Conservation (phyloP, 305 asterid genomes). For the Salvia sclarea region DNA sequence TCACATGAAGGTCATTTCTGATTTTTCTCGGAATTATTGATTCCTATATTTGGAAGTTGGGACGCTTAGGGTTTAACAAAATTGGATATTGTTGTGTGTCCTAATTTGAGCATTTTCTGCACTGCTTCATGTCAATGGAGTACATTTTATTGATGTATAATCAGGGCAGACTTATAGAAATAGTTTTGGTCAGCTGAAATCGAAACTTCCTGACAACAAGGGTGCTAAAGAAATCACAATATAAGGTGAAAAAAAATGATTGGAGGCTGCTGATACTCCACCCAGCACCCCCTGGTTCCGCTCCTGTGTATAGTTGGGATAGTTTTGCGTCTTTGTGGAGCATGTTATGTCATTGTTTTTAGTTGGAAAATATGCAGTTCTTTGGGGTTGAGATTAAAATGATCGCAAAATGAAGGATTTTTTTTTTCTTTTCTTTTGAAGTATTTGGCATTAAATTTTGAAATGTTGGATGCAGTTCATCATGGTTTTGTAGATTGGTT, state of each 20-base stretch:
- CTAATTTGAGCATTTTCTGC: constrained; percentile 14
- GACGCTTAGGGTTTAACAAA: background rate
- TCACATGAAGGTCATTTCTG: constrained; percentile 61
- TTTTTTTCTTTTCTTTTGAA: constrained; percentile 7
- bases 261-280: no score
- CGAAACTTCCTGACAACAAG: no score
- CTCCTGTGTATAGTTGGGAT: background rate
- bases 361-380: background rate
- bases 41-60: constrained; percentile 1
- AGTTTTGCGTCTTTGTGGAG: constrained; percentile 15
- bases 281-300: no score
- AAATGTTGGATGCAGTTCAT: background rate
- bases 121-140: background rate
- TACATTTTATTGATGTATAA: background rate
- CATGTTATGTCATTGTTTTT: background rate
- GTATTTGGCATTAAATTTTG: constrained; percentile 9
- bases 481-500: background rate
- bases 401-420: background rate
- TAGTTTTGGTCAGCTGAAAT: no score
- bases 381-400: background rate
- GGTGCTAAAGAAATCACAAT: no score
- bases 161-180: no score
- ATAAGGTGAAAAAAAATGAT: no score
- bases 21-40: background rate
- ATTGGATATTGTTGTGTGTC: constrained; percentile 5